Evolutionary conservation across 179 eudicot species (phyloP), one percentile per base, ranked within the genome.

Genomic region (Vitellaria paradoxa): DNA sequence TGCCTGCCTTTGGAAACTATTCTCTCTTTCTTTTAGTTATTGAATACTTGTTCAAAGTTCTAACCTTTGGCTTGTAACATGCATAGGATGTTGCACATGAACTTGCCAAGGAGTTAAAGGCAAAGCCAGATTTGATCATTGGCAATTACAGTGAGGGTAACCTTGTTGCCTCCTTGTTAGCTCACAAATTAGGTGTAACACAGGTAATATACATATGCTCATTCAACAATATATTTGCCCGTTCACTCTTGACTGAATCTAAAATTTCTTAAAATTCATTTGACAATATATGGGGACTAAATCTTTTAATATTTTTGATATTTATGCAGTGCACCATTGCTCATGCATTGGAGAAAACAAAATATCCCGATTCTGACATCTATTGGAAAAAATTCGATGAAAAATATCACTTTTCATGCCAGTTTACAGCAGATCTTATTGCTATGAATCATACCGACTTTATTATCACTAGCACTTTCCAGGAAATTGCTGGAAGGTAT

Each of bases 141-240:
- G 98, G 98, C 17, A 94, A 94, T 85, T 94, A 94, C 77, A 94
- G 98, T 40, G 98, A 94, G 82, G 98, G 98, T 18, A 93, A 93
- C 83, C 87, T 91, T 61, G 98, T 90, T 74, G 96, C 98, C 63
- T 88, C 97, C 14, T 86, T 93, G 80, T 79, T 94, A 64, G 94
- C 98, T 61, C 90, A 85, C 82, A 91, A 93, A 75, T 84, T 94
- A 69, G 97, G 97, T 13, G 92, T 89, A 10, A 94, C 94, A 13
- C 93, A 92, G 97, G 97, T 92, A 49, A 20, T 23, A 9, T 23
- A 9, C 21, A 9, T 0, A 17, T 57, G 30, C n/a, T 62, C 9
- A 13, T 15, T 30, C 37, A 30, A 30, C 37, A 30, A 30, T 2
- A 3, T 5, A 30, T 23, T 26, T 56, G 13, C 46, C 55, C 9